These are phyloP conservation scores for Alternaria postmessia DNA, from an alignment of 2,329 filamentous ascomycete species.

Conservation along the genomic window DNA sequence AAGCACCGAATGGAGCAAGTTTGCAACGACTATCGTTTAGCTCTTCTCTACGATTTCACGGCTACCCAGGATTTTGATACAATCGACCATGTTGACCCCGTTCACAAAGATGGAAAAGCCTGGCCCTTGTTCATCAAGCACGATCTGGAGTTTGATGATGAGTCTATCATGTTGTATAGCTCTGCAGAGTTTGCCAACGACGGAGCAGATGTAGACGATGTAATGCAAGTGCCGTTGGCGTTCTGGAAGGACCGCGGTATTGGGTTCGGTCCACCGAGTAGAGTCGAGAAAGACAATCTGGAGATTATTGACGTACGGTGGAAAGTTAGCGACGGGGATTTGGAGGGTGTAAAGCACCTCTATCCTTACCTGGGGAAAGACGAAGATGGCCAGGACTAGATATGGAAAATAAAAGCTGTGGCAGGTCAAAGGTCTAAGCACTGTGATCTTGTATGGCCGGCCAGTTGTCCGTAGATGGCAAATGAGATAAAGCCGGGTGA, in stretches of 20 bases:
- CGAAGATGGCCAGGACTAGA: neutral
- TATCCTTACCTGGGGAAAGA: neutral
- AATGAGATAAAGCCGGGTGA: neutral
- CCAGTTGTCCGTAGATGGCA: neutral
- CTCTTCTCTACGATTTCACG: neutral
- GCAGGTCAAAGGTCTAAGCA: neutral
- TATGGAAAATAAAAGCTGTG: neutral
- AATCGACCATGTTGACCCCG: neutral
- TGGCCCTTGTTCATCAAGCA: conserved; percentile 3
- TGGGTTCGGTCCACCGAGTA: neutral
- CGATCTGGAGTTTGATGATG: conserved; percentile 7
- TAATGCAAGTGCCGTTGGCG: conserved; percentile 1
- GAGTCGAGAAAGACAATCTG: neutral
- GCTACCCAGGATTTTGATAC: conserved; percentile 4
- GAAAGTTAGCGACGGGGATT: conserved; percentile 4
- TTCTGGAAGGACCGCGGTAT: conserved; percentile 5
- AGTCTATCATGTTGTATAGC: conserved; percentile 12
- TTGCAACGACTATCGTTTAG: conserved; percentile 7
- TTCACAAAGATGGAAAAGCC: neutral
- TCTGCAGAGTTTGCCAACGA: neutral
- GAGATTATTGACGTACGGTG: conserved; percentile 3
- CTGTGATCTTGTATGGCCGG: neutral
- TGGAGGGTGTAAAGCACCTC: neutral
- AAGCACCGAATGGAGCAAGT: conserved; percentile 4
- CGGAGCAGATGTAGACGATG: neutral